Base-by-base conservation (phyloP, 495 filamentous ascomycete genomes). In the Podospora pseudopauciseta region DNA sequence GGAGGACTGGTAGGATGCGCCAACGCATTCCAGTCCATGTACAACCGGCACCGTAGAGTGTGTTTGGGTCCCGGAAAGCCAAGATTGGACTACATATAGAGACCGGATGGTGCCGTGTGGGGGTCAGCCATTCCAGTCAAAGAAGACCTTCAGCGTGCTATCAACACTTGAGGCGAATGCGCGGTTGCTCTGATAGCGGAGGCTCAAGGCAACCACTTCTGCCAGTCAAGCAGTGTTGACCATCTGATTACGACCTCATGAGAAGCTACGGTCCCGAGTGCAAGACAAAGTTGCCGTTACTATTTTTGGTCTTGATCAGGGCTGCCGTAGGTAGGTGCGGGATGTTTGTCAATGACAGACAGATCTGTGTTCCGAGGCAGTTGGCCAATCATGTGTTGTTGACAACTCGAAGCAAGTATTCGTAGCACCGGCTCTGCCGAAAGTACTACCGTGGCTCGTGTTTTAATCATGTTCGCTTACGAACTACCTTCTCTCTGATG, bases 231-330 rank as follows among this genome's bases (percentile, higher is more conserved):
- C 39, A 13, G 9, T 49, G 39, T 49, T 16, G 15, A 49, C 13
- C 39, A 5, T 13, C 39, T 49, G 9, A 49, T 13, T 49, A 49
- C 39, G 13, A 49, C 39, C 15, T 49, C 9, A 13, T 63, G n/a
- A 32, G 11, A 18, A 32, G 27, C 30, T 34, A 44, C 61, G 61
- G 61, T 39, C 19, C 61, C 61, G 61, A 63, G 15, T 63, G 32
- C 32, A 63, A 18, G 27, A 7, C 5, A 9, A 5, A 63, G 30
- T 63, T 15, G 16, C 61, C 61, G 61, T 39, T 63, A 5, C 61
- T 63, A 63, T 63, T 63, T 63, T 63, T 63, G 61, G 61, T 13
- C 7, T 39, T 20, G 55, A 26, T 57, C 55, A 20, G 13, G 55
- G 61, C n/a, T 20, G 2, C 23, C 23, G 23, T 23, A 23, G 23